Evolutionary conservation across 1,284 basidiomycete species (phyloP), one percentile per base, ranked within the genome.

Genomic region (Puccinia horiana): DNA sequence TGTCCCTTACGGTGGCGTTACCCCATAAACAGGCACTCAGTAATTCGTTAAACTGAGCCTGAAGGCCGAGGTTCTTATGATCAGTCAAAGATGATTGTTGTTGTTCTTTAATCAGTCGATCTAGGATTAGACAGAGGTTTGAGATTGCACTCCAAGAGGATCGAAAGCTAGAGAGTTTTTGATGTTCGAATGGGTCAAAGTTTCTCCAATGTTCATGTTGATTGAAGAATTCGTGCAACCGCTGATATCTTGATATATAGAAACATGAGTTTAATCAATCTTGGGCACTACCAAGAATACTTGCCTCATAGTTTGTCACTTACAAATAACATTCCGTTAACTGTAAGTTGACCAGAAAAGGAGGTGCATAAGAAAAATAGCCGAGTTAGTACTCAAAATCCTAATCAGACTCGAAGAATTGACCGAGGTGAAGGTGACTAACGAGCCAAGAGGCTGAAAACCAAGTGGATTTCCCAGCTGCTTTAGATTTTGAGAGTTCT

Each of bases 401-500:
- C 5, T 54, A 18, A 18, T 14, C 52, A 40, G 9, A 37, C 32
- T 61, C 14, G 29, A 56, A 16, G 8, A 61, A 16, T 29, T 8
- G 29, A 61, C 14, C 11, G 23, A 42, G 23, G 29, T 1, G 20
- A 32, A 16, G 49, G 40, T 5, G 42, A 72, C 78, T 58, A 75
- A 80, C 78, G 18, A 99, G 89, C 95, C 96, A 98, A 4, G 95
- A 93, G 11, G 93, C 91, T 1, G 91, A 92, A 86, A 95, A 95
- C 96, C 96, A 99, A 0, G 92, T 93, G 84, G 92, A 90, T 83
- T 91, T 89, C 0, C 89, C 88, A 0, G 89, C 87, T 16, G 88
- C 85, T 0, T 87, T 88, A 1, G 93, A 88, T 0, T 87, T 86
- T 1, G 87, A 87, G 16, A 98, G 88, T 84, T 93, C 92, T 0